Evolutionary conservation across 352 stramenopile species (phyloP).

Genomic region (Globisporangium iwayamae): DNA sequence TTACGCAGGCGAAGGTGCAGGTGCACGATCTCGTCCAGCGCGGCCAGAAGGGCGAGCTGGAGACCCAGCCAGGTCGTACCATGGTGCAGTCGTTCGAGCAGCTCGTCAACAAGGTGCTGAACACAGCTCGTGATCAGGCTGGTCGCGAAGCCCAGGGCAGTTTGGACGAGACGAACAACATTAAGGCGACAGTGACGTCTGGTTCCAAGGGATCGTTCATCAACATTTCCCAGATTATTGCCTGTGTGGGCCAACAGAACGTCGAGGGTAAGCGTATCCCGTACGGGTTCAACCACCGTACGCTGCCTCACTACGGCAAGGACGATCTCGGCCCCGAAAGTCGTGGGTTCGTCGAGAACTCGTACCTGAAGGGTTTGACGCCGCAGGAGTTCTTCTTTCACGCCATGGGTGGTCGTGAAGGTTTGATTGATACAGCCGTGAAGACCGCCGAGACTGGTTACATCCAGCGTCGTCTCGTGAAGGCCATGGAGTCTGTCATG

Average conservation of each 20-base stretch:
- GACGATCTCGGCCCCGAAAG: conserved; percentile 98
- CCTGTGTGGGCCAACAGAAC: conserved; percentile 98
- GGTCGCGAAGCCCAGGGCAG: conserved; percentile 78
- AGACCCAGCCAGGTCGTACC: conserved; percentile 97
- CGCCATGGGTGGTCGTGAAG: conserved; percentile 98
- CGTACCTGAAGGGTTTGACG: conserved; percentile 95
- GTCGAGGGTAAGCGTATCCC: conserved; percentile 98
- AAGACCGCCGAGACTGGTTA: conserved; percentile 99
- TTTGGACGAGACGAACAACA: conserved; percentile 97
- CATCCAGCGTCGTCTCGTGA: conserved; percentile 99
- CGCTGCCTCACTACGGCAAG: conserved; percentile 94
- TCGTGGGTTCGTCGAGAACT: conserved; percentile 99
- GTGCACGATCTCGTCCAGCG: conserved; percentile 94
- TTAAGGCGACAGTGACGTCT: conserved; percentile 99
- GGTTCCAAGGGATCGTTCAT: conserved; percentile 99
- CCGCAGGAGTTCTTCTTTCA: conserved; percentile 99
- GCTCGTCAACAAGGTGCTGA: conserved; percentile 96
- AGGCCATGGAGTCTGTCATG: conserved; percentile 99
- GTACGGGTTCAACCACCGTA: conserved; percentile 94
- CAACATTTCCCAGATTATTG: conserved; percentile 99
- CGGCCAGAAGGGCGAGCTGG: conserved; percentile 96
- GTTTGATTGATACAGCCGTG: conserved; percentile 99
- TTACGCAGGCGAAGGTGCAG: conserved; percentile 97
- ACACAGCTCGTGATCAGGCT: conserved; percentile 84
- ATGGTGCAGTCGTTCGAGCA: conserved; percentile 99